Evolutionary conservation across 163 green algal species (phyloP).

Genomic region (Chloromonas sp.): DNA sequence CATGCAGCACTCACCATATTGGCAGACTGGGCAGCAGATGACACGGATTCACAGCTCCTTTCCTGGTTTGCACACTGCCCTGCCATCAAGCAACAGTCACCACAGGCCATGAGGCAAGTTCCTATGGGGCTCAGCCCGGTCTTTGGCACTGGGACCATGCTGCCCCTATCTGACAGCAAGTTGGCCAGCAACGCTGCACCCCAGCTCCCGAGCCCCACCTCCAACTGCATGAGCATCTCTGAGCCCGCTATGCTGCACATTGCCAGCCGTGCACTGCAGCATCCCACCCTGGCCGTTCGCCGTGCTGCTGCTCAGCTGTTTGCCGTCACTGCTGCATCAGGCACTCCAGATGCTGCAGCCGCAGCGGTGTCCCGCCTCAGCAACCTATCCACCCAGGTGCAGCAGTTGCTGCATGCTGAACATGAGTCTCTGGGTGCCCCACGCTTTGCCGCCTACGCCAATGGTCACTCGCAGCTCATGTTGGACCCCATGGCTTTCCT

Average conservation of each 20-base stretch:
- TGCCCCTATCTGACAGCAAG: background rate
- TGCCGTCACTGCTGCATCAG: background rate
- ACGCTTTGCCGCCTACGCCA: background rate
- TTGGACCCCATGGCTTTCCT: slow-evolving; percentile 1
- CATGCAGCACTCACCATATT: slow-evolving; percentile 7
- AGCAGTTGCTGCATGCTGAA: background rate
- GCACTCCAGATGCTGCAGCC: background rate
- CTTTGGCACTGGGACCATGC: too few species aligned
- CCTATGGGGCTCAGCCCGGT: too few species aligned
- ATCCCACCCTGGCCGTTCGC: slow-evolving; percentile 10
- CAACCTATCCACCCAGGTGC: background rate
- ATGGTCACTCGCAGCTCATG: background rate
- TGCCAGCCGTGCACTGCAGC: background rate
- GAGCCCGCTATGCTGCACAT: background rate
- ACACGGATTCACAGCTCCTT: background rate
- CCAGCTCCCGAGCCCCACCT: too few species aligned
- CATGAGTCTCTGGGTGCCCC: background rate
- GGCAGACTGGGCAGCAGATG: slow-evolving; percentile 1
- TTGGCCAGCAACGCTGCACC: background rate
- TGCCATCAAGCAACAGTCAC: background rate
- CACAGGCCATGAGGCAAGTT: background rate
- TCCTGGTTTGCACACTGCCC: background rate
- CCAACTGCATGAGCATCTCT: too few species aligned
- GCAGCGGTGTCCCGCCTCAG: background rate
- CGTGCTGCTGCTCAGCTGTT: slow-evolving; percentile 10